A percentile compares a stretch with the other conserved stretches of the same genome.
These are phyloP conservation scores for Rhodotorula glutinis DNA, from an alignment of 1,284 basidiomycete genomes.

Conservation along the genomic window DNA sequence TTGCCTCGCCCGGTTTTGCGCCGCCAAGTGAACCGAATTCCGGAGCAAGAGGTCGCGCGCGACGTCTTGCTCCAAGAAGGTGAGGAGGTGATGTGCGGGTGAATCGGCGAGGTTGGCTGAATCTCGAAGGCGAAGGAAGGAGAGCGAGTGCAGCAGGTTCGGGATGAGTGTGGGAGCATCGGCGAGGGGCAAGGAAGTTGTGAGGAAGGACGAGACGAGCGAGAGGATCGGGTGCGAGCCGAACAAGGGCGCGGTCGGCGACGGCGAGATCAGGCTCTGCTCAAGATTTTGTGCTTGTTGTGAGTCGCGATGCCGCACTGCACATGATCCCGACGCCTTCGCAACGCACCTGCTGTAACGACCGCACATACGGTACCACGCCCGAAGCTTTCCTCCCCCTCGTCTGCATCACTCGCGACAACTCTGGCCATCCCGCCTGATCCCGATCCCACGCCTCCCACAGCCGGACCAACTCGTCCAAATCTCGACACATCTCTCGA, in stretches of 20 bases:
- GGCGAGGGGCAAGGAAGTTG: not conserved
- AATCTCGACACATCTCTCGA: not conserved
- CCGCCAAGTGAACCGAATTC: not conserved
- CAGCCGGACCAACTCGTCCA: not conserved
- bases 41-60: conserved; percentile 1
- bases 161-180: not conserved
- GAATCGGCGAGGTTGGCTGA: not conserved
- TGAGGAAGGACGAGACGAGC: not conserved
- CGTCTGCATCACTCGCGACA: not conserved
- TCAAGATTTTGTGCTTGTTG: too few species aligned
- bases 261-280: conserved; percentile 11
- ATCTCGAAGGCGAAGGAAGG: conserved; percentile 2
- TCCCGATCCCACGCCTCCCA: conserved; percentile 13
- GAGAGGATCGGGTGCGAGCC: conserved; percentile 4
- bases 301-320: too few species aligned
- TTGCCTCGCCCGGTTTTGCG: conserved; percentile 28
- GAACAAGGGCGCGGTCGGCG: conserved; percentile 19
- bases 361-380: conserved; percentile 22
- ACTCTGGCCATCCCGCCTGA: not conserved
- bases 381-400: not conserved
- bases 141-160: conserved; percentile 14
- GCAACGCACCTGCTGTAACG: conserved; percentile 23
- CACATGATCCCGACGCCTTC: too few species aligned
- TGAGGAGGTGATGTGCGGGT: conserved; percentile 14
- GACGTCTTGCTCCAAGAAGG: conserved; percentile 14